Evolutionary conservation across 257 asterid genomes (phyloP), one percentile per base, ranked within the genome.

Genomic region (Fraxinus excelsior): DNA sequence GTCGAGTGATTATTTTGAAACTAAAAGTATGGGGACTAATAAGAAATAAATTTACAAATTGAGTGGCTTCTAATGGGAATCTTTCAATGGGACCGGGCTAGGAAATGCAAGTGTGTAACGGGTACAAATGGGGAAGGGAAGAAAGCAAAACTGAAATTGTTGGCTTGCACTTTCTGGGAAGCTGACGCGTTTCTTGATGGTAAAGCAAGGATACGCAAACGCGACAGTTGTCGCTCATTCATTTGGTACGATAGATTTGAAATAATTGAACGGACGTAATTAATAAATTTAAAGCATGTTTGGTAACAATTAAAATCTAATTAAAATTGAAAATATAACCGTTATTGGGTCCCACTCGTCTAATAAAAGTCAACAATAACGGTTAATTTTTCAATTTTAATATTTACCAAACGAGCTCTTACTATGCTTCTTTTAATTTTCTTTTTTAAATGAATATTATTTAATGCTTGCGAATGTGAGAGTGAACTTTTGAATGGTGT

Each of bases 101-200:
- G 23, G 70, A 32, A 71, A 73, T 70, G 44, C n/a, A 14, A 75
- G 18, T 58, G 37, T 21, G 79, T 53, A 77, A 76, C 81, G 68
- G 73, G 65, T 5, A 0, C 80, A 2, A 1, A n/a, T 56, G 46
- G 37, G 68, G 66, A 74, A 71, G 62, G 74, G 28, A 35, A 71
- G 28, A 32, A 73, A 64, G 77, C 67, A 44, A 68, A 77, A 86
- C 76, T 69, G 82, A 80, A 80, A 70, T 80, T 74, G 82, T 37
- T 76, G 65, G 26, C 66, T 78, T 37, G 78, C 69, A 42, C 28
- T 78, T 84, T 80, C 29, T 18, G 40, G 53, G 44, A 56, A 78
- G 69, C 1, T 75, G 83, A 76, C 87, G 89, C 73, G 79, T 82
- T 84, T 76, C 80, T 79, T 76, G 84, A 70, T 77, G 25, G 25